Conservation (phyloP, 139 green algal species). For the Chlorella sp. region DNA sequence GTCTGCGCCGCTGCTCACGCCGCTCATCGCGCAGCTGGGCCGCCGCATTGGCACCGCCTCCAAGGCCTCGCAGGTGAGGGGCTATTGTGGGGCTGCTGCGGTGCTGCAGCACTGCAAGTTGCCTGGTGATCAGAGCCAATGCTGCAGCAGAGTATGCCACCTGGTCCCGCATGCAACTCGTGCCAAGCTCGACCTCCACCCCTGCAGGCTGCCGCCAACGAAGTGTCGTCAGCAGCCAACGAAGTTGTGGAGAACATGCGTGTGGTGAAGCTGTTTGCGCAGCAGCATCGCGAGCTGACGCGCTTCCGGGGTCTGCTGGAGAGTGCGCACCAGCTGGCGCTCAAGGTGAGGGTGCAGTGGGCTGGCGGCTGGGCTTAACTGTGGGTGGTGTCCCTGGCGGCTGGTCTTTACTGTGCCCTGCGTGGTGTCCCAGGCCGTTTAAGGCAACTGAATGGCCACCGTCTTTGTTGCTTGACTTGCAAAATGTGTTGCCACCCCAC, state of each 20-base stretch:
- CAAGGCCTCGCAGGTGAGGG: constrained; percentile 4
- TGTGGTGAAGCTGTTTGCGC: constrained; percentile 42
- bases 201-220: constrained; percentile 9
- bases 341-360: constrained; percentile 10
- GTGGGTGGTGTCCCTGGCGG: too few relatives aligned
- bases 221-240: constrained; percentile 19
- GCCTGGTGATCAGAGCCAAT: too few relatives aligned
- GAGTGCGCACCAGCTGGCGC: neutral
- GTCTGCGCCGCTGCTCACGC: constrained; percentile 40
- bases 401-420: too few relatives aligned
- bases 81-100: too few relatives aligned
- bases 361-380: neutral
- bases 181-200: too few relatives aligned
- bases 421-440: too few relatives aligned
- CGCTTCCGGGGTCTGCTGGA: constrained; percentile 39
- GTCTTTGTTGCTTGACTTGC: too few relatives aligned
- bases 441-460: too few relatives aligned
- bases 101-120: too few relatives aligned
- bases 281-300: constrained; percentile 30
- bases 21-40: constrained; percentile 23
- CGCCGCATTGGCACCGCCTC: constrained; percentile 16
- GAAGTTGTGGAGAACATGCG: constrained; percentile 50
- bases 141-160: too few relatives aligned
- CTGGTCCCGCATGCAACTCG: too few relatives aligned
- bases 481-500: too few relatives aligned